A percentile compares a stretch with the other conserved stretches of the same genome.
Evolutionary conservation across 2,329 filamentous ascomycete genomes (phyloP).

Genomic region (Ascochyta clinopodiicola): DNA sequence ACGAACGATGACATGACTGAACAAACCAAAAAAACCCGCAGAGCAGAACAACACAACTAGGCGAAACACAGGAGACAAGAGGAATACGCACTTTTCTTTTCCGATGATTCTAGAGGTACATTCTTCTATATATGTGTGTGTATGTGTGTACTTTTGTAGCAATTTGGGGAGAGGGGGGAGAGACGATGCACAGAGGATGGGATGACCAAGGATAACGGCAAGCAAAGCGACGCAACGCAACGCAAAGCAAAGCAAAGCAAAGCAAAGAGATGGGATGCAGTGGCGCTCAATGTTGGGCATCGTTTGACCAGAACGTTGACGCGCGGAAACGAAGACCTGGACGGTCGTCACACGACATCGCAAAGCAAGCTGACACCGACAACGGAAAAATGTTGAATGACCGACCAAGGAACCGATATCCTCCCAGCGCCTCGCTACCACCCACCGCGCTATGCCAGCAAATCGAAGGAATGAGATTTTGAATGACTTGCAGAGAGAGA

Average conservation of each 20-base stretch:
- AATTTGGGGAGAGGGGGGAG: constrained; percentile 6
- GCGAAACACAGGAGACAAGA: background rate
- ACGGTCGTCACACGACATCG: constrained; percentile 12
- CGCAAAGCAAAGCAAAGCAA: no score
- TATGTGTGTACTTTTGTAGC: constrained; percentile 6
- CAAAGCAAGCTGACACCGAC: constrained; percentile 10
- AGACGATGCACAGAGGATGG: background rate
- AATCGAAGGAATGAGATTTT: constrained; percentile 13
- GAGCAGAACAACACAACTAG: background rate
- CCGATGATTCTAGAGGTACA: constrained; percentile 3
- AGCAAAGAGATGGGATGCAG: background rate
- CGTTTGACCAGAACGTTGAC: background rate
- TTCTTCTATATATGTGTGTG: constrained; percentile 11
- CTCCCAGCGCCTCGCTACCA: constrained; percentile 21
- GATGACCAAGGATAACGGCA: constrained; percentile 1
- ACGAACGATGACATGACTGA: no score
- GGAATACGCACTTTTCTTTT: background rate
- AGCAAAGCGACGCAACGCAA: background rate
- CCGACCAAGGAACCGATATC: constrained; percentile 18
- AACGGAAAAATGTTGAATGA: constrained; percentile 18
- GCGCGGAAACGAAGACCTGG: background rate
- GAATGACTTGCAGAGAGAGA: constrained; percentile 12
- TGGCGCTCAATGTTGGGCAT: background rate
- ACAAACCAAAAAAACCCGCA: no score
- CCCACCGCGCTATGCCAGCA: constrained; percentile 22